Evolutionary conservation across 345 rosid species (phyloP), one percentile per base, ranked within the genome.

Genomic region (Sapria himalayana): DNA sequence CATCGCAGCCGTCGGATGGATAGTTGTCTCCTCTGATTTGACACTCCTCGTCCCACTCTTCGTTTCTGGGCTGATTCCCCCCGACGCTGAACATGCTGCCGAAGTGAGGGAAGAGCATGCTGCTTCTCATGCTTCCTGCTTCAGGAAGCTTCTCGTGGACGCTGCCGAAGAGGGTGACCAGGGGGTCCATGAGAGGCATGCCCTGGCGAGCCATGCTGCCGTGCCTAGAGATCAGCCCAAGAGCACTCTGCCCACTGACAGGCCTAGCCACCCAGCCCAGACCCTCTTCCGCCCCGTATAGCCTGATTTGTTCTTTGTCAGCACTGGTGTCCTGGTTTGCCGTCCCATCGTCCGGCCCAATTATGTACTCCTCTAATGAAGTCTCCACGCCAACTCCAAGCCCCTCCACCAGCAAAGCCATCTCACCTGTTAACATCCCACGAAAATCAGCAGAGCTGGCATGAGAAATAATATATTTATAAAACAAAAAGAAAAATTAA

Each of bases 21-120:
- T 69, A 71, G 7, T 68, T 93, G 11, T 74, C 93, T 4, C 77
- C 92, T 54, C 74, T 73, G 21, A 12, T 54, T 27, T 64, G 66
- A 57, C 74, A 74, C 69, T 74, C 99, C 48, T 69, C 93, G 43
- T 79, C 99, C 82, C 85, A 77, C 12, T 77, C 95, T 43, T 80
- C 95, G 33, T 69, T 52, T 39, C 65, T 74, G 4, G 55, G 45
- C 48, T 71, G 86, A 54, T 72, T 70, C 27, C 93, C 93, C 54
- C 84, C 99, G 16, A 84, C 72, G 24, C 92, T 84, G 63, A 89
- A 79, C 93, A 84, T 84, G 64, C 99, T 84, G 45, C 99, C 93
- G 16, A 89, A 77, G 70, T 73, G 81, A 0, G 93, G 95, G 48
- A 84, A 89, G 46, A 89, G 67, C 18, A 73, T 63, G 69, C 99